Conservation (phyloP, 2,329 filamentous ascomycete species). For the Fusarium musae region DNA sequence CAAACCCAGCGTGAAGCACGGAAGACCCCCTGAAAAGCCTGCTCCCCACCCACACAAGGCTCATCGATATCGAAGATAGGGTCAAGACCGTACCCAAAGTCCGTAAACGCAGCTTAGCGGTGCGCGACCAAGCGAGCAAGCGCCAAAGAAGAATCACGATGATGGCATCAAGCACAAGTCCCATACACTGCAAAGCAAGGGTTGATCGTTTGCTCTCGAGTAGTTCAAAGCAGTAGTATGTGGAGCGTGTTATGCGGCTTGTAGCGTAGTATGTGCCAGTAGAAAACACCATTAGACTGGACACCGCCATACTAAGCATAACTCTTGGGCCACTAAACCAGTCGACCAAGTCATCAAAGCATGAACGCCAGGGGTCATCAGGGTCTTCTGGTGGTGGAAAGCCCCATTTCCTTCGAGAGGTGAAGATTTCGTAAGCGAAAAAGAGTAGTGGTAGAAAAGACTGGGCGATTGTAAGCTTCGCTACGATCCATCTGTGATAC, state of each 20-base stretch:
- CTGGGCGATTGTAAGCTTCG: conserved; percentile 45
- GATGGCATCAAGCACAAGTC: conserved; percentile 58
- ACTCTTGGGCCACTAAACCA: conserved; percentile 59
- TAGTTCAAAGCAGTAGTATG: conserved; percentile 61
- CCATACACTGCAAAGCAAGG: conserved; percentile 56
- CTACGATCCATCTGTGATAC: not conserved
- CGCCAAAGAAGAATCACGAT: conserved; percentile 63
- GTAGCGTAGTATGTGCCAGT: conserved; percentile 56
- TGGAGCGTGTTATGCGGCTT: conserved; percentile 56
- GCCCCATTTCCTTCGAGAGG: conserved; percentile 47
- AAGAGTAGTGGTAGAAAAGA: conserved; percentile 60
- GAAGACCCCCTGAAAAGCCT: conserved; percentile 44
- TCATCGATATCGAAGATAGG: conserved; percentile 53
- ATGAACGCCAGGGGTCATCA: conserved; percentile 61
- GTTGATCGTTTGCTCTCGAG: conserved; percentile 53
- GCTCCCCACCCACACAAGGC: conserved; percentile 50
- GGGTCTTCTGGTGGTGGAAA: conserved; percentile 48
- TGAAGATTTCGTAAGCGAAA: conserved; percentile 58
- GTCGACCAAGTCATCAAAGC: conserved; percentile 58
- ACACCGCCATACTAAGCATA: conserved; percentile 49
- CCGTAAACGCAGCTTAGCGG: conserved; percentile 58
- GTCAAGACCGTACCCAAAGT: conserved; percentile 57
- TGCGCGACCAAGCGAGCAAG: conserved; percentile 62
- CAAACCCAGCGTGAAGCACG: conserved; percentile 49
- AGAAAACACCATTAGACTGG: conserved; percentile 53